phyloP scores from a whole-genome alignment of 805 yeast species.

The Saccharomycopsis fibuligera region DNA sequence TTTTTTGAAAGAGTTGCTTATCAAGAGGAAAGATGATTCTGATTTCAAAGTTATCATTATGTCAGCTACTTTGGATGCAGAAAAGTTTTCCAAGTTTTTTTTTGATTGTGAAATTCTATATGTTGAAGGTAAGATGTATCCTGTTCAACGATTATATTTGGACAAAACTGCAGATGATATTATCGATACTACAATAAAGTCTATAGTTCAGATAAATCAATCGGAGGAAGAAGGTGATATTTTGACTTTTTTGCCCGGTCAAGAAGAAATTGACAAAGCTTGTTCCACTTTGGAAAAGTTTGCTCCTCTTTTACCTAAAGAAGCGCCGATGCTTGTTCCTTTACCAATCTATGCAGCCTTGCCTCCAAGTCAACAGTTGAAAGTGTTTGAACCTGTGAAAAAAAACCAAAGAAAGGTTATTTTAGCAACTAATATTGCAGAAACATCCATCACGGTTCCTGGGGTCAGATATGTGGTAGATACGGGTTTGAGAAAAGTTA shows the following conservation, averaged over 20 bases:
- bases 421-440: slow-evolving; percentile 93
- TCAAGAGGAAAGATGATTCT: slow-evolving; percentile 38
- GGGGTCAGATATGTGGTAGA: slow-evolving; percentile 93
- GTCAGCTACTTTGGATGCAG: slow-evolving; percentile 97
- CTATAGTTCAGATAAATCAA: slow-evolving; percentile 71
- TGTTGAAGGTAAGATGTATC: slow-evolving; percentile 85
- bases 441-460: slow-evolving; percentile 92
- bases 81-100: slow-evolving; percentile 73
- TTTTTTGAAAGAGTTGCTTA: slow-evolving; percentile 64
- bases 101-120: slow-evolving; percentile 72
- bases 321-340: slow-evolving; percentile 70
- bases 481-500: slow-evolving; percentile 86
- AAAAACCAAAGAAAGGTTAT: slow-evolving; percentile 76
- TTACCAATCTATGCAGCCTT: slow-evolving; percentile 91
- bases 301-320: slow-evolving; percentile 61
- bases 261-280: slow-evolving; percentile 91
- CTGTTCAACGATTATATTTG: slow-evolving; percentile 69
- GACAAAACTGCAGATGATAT: slow-evolving; percentile 67
- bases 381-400: slow-evolving; percentile 64
- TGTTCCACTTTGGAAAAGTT: slow-evolving; percentile 53
- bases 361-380: slow-evolving; percentile 75
- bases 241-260: slow-evolving; percentile 91
- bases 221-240: slow-evolving; percentile 85
- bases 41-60: slow-evolving; percentile 71
- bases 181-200: slow-evolving; percentile 69